Evolutionary conservation across 495 filamentous ascomycete species (phyloP), one percentile per base, ranked within the genome.

Genomic region (Immersiella caudata): DNA sequence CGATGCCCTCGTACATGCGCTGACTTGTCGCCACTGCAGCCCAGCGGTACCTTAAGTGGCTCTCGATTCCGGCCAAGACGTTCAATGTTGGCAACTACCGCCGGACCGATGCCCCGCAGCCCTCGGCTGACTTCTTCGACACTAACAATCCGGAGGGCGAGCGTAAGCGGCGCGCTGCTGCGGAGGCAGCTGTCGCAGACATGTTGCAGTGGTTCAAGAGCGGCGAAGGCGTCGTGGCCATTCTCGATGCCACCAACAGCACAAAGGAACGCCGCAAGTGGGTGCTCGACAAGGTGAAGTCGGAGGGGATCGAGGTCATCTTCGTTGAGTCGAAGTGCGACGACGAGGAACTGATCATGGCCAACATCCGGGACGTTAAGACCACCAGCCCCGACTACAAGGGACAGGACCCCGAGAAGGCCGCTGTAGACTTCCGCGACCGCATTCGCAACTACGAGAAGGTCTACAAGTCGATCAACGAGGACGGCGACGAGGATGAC

Each of bases 21-120:
- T 74, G 58, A 75, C 71, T n/a, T 22, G 46, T 33, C 65, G 52
- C 46, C 16, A 18, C 24, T 46, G 5, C 16, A 99, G 95, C 95
- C 66, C 93, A 97, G 76, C 87, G 95, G 33, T 99, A 99, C 79
- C 88, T 99, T 22, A 90, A 87, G 73, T 99, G 95, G 95, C 90
- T 98, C 51, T 96, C 93, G 22, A 93, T 99, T 73, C 88, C 89
- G 29, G 93, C 95, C 57, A 90, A 91, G 71, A 91, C 91, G 70
- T 99, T 99, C 89, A 99, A 99, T 68, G 95, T 99, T 58, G 95
- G 95, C 72, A 90, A 89, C 70, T 99, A 99, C 73, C 93, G 95
- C 61, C 92, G 95, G 68, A 82, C 88, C 68, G 88, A 90, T 68
- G 95, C 92, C 1, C 93, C 95, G 6, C 90, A 92, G 64, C 95